These are phyloP conservation scores for Schizophyllum amplum DNA, from an alignment of 1,284 basidiomycete genomes.

Conservation along the genomic window DNA sequence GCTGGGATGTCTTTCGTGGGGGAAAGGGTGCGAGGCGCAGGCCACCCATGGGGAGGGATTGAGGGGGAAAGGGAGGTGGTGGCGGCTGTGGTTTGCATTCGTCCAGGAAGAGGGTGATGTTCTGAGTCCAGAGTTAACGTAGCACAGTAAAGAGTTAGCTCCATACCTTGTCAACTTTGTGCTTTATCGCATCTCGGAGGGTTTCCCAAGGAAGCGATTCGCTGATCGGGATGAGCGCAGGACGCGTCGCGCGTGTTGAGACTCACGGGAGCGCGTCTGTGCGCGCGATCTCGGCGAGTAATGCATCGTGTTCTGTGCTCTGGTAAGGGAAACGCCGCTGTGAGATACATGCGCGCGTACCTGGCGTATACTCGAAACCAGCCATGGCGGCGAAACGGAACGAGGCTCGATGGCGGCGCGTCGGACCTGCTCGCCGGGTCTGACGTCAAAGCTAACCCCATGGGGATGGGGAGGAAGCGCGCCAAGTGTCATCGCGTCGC, in stretches of 20 bases:
- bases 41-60: conserved; percentile 46
- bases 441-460: no score
- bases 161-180: conserved; percentile 56
- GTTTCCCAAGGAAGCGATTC: conserved; percentile 52
- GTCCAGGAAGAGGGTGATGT: conserved; percentile 47
- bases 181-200: conserved; percentile 65
- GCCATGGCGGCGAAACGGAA: not conserved
- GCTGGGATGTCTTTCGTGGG: conserved; percentile 43
- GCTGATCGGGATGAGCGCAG: conserved; percentile 11
- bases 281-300: conserved; percentile 60
- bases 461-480: not conserved
- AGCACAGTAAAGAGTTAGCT: conserved; percentile 6
- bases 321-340: not conserved
- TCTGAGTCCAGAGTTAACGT: conserved; percentile 32
- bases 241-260: conserved; percentile 3
- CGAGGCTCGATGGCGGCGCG: not conserved
- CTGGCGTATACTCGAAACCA: not conserved
- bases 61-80: conserved; percentile 33
- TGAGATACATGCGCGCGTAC: not conserved
- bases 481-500: not conserved
- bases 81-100: conserved; percentile 32
- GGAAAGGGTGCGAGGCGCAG: conserved; percentile 77
- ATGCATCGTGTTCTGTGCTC: conserved; percentile 47
- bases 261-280: conserved; percentile 65
- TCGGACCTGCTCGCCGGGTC: not conserved